These are phyloP conservation scores for Trichophaea hybrida DNA, from an alignment of 2,329 filamentous ascomycete genomes.

Conservation along the genomic window DNA sequence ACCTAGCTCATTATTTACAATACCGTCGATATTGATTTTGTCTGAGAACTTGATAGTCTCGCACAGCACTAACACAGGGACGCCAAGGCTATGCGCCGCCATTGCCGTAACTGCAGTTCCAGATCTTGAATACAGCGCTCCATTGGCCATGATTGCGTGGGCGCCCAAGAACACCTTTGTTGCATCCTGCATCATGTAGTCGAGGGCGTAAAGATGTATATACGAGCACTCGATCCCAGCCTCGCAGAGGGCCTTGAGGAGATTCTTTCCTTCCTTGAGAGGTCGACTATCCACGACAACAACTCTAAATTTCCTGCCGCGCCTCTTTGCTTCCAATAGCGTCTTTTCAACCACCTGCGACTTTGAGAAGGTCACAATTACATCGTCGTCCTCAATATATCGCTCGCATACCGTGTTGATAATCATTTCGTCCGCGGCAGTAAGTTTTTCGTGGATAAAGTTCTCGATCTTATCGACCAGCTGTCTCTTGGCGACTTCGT, in stretches of 20 bases:
- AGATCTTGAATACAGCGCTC: constrained; percentile 70
- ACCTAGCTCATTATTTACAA: constrained; percentile 68
- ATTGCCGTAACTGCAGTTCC: constrained; percentile 80
- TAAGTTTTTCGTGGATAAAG: constrained; percentile 83
- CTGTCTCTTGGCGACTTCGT: constrained; percentile 64
- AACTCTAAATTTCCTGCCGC: constrained; percentile 66
- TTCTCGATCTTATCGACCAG: constrained; percentile 70
- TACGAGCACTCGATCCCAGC: constrained; percentile 68
- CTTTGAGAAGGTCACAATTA: constrained; percentile 74
- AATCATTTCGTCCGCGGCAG: constrained; percentile 73
- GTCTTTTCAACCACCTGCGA: constrained; percentile 75
- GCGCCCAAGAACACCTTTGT: constrained; percentile 72
- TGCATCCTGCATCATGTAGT: constrained; percentile 54
- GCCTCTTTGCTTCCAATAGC: constrained; percentile 53
- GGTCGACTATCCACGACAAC: constrained; percentile 68
- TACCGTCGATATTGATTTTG: constrained; percentile 76
- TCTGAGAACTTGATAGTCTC: constrained; percentile 93
- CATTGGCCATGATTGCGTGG: constrained; percentile 92
- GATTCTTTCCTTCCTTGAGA: constrained; percentile 52
- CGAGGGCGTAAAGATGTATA: constrained; percentile 62
- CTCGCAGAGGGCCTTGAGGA: constrained; percentile 56
- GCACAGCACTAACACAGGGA: constrained; percentile 77
- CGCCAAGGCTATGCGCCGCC: constrained; percentile 58
- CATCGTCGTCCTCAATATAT: constrained; percentile 58
- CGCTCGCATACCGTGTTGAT: constrained; percentile 58